These are phyloP conservation scores for Solanum chaucha DNA, from an alignment of 257 asterid genomes.

Conservation along the genomic window DNA sequence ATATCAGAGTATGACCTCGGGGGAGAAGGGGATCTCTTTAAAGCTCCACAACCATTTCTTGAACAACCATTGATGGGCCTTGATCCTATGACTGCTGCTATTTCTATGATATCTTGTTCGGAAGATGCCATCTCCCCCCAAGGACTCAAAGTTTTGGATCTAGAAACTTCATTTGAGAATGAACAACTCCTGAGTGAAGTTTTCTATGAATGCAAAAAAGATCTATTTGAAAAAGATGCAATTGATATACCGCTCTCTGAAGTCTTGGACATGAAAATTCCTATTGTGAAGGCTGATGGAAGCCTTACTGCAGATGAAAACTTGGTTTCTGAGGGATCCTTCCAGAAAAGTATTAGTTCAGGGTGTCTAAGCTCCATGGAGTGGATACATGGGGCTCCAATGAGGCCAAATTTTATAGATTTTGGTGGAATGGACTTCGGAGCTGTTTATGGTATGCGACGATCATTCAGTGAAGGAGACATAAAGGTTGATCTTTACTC, in stretches of 20 bases:
- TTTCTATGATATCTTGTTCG: slow-evolving; percentile 81
- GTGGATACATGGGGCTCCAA: slow-evolving; percentile 28
- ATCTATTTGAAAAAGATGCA: slow-evolving; percentile 76
- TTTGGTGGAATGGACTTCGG: slow-evolving; percentile 60
- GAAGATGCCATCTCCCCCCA: slow-evolving; percentile 61
- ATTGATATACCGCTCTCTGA: slow-evolving; percentile 51
- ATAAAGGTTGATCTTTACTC: slow-evolving; percentile 51
- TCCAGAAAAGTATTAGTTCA: slow-evolving; percentile 65
- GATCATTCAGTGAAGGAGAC: slow-evolving; percentile 94
- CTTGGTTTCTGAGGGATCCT: slow-evolving; percentile 19
- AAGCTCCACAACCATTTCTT: slow-evolving; percentile 62
- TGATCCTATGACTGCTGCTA: slow-evolving; percentile 72
- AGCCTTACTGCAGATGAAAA: slow-evolving; percentile 22
- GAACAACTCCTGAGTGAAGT: slow-evolving; percentile 75
- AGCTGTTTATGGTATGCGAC: slow-evolving; percentile 64
- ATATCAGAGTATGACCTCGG: slow-evolving; percentile 70
- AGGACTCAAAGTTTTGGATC: slow-evolving; percentile 49
- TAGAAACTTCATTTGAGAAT: slow-evolving; percentile 56
- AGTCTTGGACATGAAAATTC: slow-evolving; percentile 38
- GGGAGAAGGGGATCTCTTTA: slow-evolving; percentile 81
- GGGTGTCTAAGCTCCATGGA: slow-evolving; percentile 56
- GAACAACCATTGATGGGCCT: slow-evolving; percentile 54
- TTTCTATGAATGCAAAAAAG: slow-evolving; percentile 82
- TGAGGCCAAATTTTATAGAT: slow-evolving; percentile 71
- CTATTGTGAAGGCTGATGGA: slow-evolving; percentile 23